phyloP scores from a whole-genome alignment of 495 filamentous ascomycete genomes.

The Penicillium psychrofluorescens region DNA sequence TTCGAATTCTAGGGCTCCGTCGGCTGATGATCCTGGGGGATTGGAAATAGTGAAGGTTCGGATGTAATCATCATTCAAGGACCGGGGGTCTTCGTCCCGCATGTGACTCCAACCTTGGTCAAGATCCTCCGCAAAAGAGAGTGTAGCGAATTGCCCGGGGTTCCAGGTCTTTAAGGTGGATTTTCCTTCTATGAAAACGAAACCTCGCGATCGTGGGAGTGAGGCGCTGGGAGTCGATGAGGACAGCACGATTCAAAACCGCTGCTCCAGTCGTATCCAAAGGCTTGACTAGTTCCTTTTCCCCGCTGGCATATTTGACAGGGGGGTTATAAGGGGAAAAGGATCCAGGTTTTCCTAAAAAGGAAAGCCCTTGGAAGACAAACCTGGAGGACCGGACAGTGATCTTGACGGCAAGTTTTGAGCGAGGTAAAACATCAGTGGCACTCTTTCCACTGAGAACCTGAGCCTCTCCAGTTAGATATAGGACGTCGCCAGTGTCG shows the following conservation, averaged over 20 bases:
- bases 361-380: slow-evolving; percentile 55
- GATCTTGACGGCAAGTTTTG: slow-evolving; percentile 65
- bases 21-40: too few relatives aligned
- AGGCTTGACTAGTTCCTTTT: slow-evolving; percentile 20
- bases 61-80: slow-evolving; percentile 75
- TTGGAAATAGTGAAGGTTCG: slow-evolving; percentile 55
- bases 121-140: slow-evolving; percentile 61
- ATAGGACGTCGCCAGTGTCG: slow-evolving; percentile 60
- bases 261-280: too few relatives aligned
- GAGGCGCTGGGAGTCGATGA: too few relatives aligned
- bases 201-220: slow-evolving; percentile 47
- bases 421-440: slow-evolving; percentile 50
- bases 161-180: slow-evolving; percentile 31
- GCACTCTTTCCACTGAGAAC: slow-evolving; percentile 58
- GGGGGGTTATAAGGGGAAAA: slow-evolving; percentile 66
- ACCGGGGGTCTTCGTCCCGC: slow-evolving; percentile 67
- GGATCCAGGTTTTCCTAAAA: slow-evolving; percentile 53
- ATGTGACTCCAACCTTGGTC: slow-evolving; percentile 72
- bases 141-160: slow-evolving; percentile 66
- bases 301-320: slow-evolving; percentile 46
- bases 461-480: slow-evolving; percentile 59
- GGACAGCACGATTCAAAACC: too few relatives aligned
- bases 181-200: slow-evolving; percentile 35
- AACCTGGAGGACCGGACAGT: slow-evolving; percentile 51
- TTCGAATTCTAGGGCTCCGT: too few relatives aligned